Base-by-base conservation (phyloP, 208 protist species). In the Dictyostelium gargantuum region DNA sequence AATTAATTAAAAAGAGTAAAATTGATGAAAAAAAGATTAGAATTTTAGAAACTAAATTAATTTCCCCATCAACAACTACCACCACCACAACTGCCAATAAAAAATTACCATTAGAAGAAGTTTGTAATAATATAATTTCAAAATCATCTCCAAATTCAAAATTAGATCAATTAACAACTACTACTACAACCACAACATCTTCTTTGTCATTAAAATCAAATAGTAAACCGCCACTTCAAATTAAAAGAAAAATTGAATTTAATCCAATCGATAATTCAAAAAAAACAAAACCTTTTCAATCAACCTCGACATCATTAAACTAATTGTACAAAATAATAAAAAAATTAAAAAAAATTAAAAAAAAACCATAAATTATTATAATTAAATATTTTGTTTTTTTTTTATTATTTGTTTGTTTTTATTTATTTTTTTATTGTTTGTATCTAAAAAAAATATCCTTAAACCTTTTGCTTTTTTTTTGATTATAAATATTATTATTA, bases 261-360 rank as follows among this genome's bases (percentile, higher is more conserved):
- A n/a, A 26, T 46, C 26, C 15, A 13, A 10, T 21, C 35, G 46
- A 80, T 80, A 80, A 58, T 56, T 80, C 48, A 29, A 80, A 80
- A 79, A 40, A 29, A 80, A 80, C 74, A 3, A 80, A 80, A 58
- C 74, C 74, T 42, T 80, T 80, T 56, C 74, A 80, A 42, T 26
- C 74, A 48, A 48, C 63, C 6, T 40, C 32, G 17, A 35, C 0
- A 0, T 17, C 58, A 35, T 21, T n/a, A 66, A n/a, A n/a, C 56
- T 17, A 32, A 6, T 1, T 29, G 23, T 13, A n/a, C 54, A 61
- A 61, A 66, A 35, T 66, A 66, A 66, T 35, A 21, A 66, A 66
- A 6, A 19, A 66, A 32, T 17, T 35, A 35, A 21, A 35, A 66
- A 19, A 66, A 66, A 19, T 35, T 17, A 61, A 29, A 32, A 63